These are phyloP conservation scores for Pugionium dolabratum DNA, from an alignment of 345 rosid genomes.

Conservation along the genomic window DNA sequence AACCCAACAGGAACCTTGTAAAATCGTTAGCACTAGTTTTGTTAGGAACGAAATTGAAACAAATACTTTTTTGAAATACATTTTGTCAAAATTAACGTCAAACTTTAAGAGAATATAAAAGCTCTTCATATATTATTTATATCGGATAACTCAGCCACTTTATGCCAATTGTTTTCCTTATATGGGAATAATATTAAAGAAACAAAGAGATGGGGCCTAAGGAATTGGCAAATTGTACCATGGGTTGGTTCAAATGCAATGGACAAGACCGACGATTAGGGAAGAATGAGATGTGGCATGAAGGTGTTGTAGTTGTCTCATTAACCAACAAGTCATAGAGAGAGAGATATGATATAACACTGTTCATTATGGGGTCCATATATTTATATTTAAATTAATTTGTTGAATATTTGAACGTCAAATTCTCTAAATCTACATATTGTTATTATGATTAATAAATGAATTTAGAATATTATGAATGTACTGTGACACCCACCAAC, in stretches of 20 bases:
- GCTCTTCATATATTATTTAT: not conserved
- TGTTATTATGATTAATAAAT: slow-evolving; percentile 35
- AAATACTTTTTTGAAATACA: not conserved
- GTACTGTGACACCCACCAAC: slow-evolving; percentile 46
- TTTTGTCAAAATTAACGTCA: not conserved
- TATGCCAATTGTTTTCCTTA: slow-evolving; percentile 26
- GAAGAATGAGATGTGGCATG: slow-evolving; percentile 48
- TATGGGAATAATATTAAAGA: not conserved
- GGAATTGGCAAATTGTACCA: slow-evolving; percentile 43
- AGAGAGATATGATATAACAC: not conserved
- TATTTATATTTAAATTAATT: not conserved
- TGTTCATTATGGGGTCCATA: too few relatives aligned
- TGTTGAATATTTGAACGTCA: slow-evolving; percentile 22
- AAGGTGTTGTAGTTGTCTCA: slow-evolving; percentile 48
- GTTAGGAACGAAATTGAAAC: not conserved
- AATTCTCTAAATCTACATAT: slow-evolving; percentile 24
- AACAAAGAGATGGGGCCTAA: slow-evolving; percentile 25
- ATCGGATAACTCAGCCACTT: not conserved
- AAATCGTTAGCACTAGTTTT: not conserved
- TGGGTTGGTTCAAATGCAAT: slow-evolving; percentile 39
- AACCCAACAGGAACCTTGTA: too few relatives aligned
- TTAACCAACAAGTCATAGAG: slow-evolving; percentile 42
- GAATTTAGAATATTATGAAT: slow-evolving; percentile 44
- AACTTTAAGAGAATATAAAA: not conserved
- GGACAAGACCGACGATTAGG: slow-evolving; percentile 45